Base-by-base conservation (phyloP, 2,329 filamentous ascomycete genomes). In the Neofusicoccum parvum region DNA sequence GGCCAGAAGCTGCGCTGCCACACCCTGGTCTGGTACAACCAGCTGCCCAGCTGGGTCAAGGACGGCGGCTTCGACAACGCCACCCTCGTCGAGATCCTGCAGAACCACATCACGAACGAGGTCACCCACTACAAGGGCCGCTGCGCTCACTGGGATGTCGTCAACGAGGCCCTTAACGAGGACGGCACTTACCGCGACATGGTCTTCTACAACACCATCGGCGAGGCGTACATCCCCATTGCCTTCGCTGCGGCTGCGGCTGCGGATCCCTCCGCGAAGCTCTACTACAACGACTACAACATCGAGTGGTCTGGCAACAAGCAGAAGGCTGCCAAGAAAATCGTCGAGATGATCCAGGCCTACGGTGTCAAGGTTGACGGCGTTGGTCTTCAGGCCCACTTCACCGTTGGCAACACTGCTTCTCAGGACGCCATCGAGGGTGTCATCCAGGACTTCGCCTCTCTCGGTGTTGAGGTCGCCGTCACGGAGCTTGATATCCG, bases 401-500 rank as follows among this genome's bases (percentile, higher is more conserved):
- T 87, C 51, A 78, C 76, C 60, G 76, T 78, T 12, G 81, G 80
- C 48, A 75, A 77, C 11, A 75, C 74, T 11, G 71, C 72, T 2
- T 71, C 70, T 1, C 68, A 70, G 50, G 67, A 67, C 12, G 78
- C 75, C 34, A 77, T 81, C 17, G 79, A 80, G 9, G 73, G 73
- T 12, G 81, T 84, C 23, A 79, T 89, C 68, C 79, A 82, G 68
- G 77, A 79, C 0, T 84, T 87, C 58, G 84, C 82, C 2, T 72
- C 72, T n/a, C 75, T 85, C 23, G 81, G 80, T 17, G 80, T 85
- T 20, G 86, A 90, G 68, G 80, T 89, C 34, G 87, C 87, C 9
- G 80, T 88, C 64, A 89, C 87, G 2, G 87, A 90, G 77, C 80
- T 90, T 17, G 89, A 91, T 71, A 89, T 91, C 69, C 70, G 74